phyloP scores from a whole-genome alignment of 306 rosid species.

The Alnus rubra region DNA sequence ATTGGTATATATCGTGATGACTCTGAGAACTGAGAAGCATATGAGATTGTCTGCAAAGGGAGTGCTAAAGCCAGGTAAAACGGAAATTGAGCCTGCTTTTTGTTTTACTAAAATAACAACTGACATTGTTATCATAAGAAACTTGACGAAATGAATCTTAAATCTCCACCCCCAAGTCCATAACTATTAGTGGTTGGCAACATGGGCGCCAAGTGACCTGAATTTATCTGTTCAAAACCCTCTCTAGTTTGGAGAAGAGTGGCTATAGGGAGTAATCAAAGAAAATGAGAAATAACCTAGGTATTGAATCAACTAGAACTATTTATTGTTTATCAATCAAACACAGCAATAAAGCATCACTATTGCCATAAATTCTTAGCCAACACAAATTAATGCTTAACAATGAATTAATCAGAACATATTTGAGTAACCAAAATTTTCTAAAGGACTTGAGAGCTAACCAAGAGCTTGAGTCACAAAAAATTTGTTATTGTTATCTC shows the following conservation, averaged over 20 bases:
- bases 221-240: neutral
- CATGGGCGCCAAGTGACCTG: neutral
- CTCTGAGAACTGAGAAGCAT: neutral
- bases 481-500: conserved; percentile 84
- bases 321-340: neutral
- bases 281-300: conserved; percentile 6
- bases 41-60: conserved; percentile 17
- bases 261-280: neutral
- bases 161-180: neutral
- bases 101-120: neutral
- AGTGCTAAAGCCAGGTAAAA: conserved; percentile 1
- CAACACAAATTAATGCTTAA: neutral
- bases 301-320: neutral
- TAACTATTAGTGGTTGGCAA: neutral
- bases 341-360: conserved; percentile 1
- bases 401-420: conserved; percentile 3
- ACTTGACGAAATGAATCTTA: neutral
- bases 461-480: conserved; percentile 87
- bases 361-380: conserved; percentile 17
- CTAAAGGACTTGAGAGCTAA: conserved; percentile 30
- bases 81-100: neutral
- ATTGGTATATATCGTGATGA: neutral
- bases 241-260: conserved; percentile 2
- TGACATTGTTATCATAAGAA: neutral
- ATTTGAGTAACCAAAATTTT: neutral